Base-by-base conservation (phyloP, 495 filamentous ascomycete species). In the Copromyces sp. region DNA sequence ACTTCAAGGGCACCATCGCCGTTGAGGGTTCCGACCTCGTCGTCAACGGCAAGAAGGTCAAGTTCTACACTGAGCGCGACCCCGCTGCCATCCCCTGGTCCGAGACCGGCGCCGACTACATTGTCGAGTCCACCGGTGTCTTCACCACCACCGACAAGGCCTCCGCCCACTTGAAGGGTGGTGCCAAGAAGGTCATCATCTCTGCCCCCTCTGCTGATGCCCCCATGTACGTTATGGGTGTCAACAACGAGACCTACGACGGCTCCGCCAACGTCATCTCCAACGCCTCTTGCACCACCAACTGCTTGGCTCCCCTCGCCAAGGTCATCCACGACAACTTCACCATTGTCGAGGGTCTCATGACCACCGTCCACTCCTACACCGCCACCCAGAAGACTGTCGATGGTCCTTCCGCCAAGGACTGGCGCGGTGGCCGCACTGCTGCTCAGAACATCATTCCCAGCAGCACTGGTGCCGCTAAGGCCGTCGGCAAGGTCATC, bases 361-460 rank as follows among this genome's bases (percentile, higher is more conserved):
- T 99, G 95, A 99, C 95, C 84, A 99, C 95, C 74, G 89, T 98
- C 84, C 95, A 99, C 91, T 97, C 95, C 79, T 98, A 98, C 92
- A 99, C 95, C 77, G 96, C 95, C 79, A 99, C 95, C 82, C 95
- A 99, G 88, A 98, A 98, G 92, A 97, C 94, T 75, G 95, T 99
- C 78, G 95, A 99, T 79, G 96, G 94, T 79, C 95, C 95, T 77
- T 98, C 95, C 68, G 85, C 86, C 83, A 99, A 99, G 93, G 95
- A 99, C 89, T 99, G 95, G 95, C 91, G 95, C 85, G 95, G 95
- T 88, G 95, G 95, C 79, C 95, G 95, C 86, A 93, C 93, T 79
- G 95, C 96, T 85, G 96, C 95, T 77, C 92, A 97, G 89, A 99
- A 99, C 90, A 99, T 99, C 89, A 99, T 99, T 81, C 95, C 95